Evolutionary conservation across 139 green algal genomes (phyloP).

Genomic region (Tetradesmus lagerheimii): DNA sequence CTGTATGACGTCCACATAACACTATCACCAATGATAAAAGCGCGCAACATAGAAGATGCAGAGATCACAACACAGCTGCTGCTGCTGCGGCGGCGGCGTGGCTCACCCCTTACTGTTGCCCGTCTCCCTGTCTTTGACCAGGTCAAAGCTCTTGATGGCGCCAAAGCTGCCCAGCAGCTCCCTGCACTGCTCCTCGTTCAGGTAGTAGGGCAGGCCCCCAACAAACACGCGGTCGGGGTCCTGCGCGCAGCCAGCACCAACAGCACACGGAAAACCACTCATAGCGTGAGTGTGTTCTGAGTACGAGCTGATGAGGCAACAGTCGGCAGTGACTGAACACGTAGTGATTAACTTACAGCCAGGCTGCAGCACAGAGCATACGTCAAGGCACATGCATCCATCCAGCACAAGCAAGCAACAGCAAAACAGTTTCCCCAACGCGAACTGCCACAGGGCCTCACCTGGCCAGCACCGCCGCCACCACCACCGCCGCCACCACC

Average conservation of each 20-base stretch:
- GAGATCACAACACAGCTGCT: neutral
- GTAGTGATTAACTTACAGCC: too few relatives aligned
- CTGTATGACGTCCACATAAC: too few relatives aligned
- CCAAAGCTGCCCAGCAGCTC: slow-evolving; percentile 96
- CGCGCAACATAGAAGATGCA: too few relatives aligned
- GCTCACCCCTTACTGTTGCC: slow-evolving; percentile 92
- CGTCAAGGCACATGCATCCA: neutral
- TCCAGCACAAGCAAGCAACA: neutral
- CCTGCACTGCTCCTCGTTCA: slow-evolving; percentile 94
- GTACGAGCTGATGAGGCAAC: too few relatives aligned
- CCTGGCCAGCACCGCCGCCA: neutral
- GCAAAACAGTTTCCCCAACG: neutral
- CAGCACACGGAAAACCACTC: too few relatives aligned
- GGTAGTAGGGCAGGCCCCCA: slow-evolving; percentile 97
- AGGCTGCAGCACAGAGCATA: too few relatives aligned
- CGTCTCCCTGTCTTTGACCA: slow-evolving; percentile 95
- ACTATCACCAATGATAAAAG: too few relatives aligned
- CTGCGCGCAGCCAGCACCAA: slow-evolving; percentile 2
- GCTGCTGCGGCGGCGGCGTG: neutral
- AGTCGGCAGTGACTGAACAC: too few relatives aligned
- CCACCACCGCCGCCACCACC: slow-evolving; percentile 28
- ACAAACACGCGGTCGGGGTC: slow-evolving; percentile 91
- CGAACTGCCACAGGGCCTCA: neutral
- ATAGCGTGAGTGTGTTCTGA: too few relatives aligned
- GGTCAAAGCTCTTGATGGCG: slow-evolving; percentile 89